Conservation (phyloP, 345 rosid species). For the Bretschneidera sinensis region DNA sequence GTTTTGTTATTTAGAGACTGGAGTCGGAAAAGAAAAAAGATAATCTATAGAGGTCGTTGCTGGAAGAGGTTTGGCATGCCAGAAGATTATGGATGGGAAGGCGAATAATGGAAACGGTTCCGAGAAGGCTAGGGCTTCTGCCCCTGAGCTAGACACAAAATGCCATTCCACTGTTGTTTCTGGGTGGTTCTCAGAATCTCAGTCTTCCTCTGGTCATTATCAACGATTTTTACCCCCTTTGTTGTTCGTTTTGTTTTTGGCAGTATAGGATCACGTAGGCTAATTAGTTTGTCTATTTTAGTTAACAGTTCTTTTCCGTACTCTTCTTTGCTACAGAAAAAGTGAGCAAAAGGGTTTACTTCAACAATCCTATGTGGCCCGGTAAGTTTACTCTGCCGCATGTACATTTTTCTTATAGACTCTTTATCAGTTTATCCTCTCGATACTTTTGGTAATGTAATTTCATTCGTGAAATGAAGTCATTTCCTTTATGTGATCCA, state of each 20-base stretch:
- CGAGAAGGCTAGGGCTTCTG: constrained; percentile 63
- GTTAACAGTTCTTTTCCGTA: not conserved
- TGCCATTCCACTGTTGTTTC: constrained; percentile 98
- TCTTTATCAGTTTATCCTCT: not conserved
- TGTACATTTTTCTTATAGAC: too few relatives aligned
- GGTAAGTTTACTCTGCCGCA: constrained; percentile 34
- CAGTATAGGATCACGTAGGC: not conserved
- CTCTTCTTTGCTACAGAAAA: constrained; percentile 35
- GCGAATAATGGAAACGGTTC: constrained; percentile 56
- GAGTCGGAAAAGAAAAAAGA: constrained; percentile 74
- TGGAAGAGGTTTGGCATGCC: constrained; percentile 96
- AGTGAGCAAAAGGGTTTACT: constrained; percentile 54
- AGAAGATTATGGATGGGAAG: constrained; percentile 95
- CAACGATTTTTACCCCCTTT: constrained; percentile 4
- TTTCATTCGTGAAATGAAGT: too few relatives aligned
- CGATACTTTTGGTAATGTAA: too few relatives aligned
- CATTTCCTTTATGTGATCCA: too few relatives aligned
- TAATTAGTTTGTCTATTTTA: not conserved
- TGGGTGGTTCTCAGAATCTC: constrained; percentile 94
- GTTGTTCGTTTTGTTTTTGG: not conserved
- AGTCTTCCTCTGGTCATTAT: constrained; percentile 50
- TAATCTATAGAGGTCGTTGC: constrained; percentile 81
- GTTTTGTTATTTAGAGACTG: constrained; percentile 60
- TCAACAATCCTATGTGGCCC: constrained; percentile 99
- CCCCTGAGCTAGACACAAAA: constrained; percentile 75